Percentiles rank a stretch among this genome's conserved stretches.
Conservation (phyloP, 805 yeast genomes). For the Kregervanrija pseudodelftensis region DNA sequence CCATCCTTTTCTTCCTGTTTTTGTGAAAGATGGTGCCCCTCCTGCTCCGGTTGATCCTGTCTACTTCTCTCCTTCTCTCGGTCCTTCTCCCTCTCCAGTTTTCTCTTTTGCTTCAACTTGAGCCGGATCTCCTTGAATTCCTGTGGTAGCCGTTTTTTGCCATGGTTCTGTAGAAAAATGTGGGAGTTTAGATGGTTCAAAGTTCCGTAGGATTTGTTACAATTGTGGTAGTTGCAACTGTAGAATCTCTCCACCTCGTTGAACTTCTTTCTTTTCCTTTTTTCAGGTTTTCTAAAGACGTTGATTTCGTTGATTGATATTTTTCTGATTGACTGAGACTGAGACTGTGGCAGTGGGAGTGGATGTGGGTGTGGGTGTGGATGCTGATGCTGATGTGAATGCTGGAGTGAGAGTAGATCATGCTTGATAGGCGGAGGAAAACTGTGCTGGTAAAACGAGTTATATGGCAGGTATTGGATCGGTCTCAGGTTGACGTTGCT, state of each 20-base stretch:
- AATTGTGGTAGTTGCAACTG: constrained; percentile 39
- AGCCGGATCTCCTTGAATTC: constrained; percentile 47
- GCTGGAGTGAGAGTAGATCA: no score
- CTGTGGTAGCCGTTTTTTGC: constrained; percentile 44
- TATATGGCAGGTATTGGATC: no score
- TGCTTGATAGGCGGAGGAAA: no score
- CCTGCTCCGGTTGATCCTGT: not conserved
- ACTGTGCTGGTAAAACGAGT: no score
- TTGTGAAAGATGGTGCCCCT: not conserved
- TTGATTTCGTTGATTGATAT: not conserved
- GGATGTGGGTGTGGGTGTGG: no score
- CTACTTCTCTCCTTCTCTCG: not conserved
- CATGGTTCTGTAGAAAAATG: constrained; percentile 47
- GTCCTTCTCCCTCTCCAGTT: constrained; percentile 1
- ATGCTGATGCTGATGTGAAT: no score
- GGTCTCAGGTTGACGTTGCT: no score
- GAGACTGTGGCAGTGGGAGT: no score
- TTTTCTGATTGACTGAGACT: no score
- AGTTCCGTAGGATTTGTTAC: constrained; percentile 53
- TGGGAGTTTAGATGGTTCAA: constrained; percentile 54
- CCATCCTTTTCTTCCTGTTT: not conserved
- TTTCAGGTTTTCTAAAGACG: constrained; percentile 12
- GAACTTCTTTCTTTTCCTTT: constrained; percentile 47
- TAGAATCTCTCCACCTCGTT: constrained; percentile 51
- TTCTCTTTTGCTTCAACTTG: constrained; percentile 28